Evolutionary conservation across 148 eudicot species (phyloP).

Genomic region (Simmondsia chinensis): DNA sequence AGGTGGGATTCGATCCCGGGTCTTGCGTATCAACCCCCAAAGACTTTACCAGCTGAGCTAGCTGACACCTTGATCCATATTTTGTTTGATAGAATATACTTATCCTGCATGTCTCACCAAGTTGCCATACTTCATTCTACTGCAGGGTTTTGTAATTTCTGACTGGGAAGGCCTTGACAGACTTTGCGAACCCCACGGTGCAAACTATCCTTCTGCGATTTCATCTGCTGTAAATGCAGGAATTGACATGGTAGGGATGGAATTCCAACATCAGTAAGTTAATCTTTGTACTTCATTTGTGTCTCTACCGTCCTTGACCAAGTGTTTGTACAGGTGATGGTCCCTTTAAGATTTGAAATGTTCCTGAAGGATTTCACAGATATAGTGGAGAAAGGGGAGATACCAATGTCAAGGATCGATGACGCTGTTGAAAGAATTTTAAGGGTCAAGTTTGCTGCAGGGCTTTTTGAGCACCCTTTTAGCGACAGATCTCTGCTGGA

Average conservation of each 20-base stretch:
- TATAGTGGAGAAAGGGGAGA: constrained; percentile 71
- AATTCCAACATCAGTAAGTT: background rate
- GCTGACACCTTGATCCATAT: no score
- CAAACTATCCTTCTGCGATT: constrained; percentile 55
- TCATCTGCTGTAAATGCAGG: constrained; percentile 63
- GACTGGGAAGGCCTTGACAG: constrained; percentile 91
- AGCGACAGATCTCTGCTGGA: constrained; percentile 66
- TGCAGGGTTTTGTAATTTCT: constrained; percentile 84
- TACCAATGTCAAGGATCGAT: constrained; percentile 75
- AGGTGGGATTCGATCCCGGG: no score
- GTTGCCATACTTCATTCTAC: no score
- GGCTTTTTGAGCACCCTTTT: constrained; percentile 77
- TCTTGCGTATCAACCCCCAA: no score
- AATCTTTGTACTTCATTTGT: background rate
- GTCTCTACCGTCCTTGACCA: constrained; percentile 1
- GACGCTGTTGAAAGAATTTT: constrained; percentile 91
- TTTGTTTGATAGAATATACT: no score
- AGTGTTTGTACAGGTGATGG: constrained; percentile 64
- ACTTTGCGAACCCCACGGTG: constrained; percentile 48
- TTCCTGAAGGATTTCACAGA: constrained; percentile 52
- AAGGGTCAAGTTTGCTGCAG: constrained; percentile 84
- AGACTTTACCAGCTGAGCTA: no score
- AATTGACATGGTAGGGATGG: constrained; percentile 73
- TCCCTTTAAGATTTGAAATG: constrained; percentile 52
- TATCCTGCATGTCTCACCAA: no score